A percentile compares a stretch with the other conserved stretches of the same genome.
Conservation (phyloP, 345 rosid genomes). For the Gossypium sturtianum region DNA sequence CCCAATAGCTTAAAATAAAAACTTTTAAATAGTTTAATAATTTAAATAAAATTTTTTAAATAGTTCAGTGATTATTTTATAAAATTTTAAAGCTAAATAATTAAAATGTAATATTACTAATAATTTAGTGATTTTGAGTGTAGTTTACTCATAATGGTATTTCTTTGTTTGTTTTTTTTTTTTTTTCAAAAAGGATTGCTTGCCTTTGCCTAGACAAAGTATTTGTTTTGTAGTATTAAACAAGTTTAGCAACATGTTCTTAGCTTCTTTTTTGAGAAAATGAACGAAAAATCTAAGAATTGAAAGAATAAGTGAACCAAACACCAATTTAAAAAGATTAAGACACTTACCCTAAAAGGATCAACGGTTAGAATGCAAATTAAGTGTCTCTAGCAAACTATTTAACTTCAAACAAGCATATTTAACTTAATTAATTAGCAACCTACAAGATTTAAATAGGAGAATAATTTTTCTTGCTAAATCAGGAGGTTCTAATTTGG, state of each 20-base stretch:
- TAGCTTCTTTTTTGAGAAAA: neutral
- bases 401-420: neutral
- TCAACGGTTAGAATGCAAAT: conserved; percentile 11
- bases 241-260: neutral
- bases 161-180: neutral
- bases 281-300: neutral
- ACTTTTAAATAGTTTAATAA: too few species aligned
- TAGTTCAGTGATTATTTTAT: too few species aligned
- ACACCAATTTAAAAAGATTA: neutral
- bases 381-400: neutral
- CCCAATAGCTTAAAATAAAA: too few species aligned
- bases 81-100: too few species aligned
- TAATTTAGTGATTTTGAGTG: too few species aligned
- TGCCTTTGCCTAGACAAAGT: neutral
- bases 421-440: neutral
- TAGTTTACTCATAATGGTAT: too few species aligned
- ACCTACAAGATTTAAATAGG: neutral
- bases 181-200: neutral
- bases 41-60: too few species aligned
- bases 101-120: too few species aligned
- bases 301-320: neutral
- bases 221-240: neutral
- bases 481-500: neutral
- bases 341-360: neutral
- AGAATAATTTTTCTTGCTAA: neutral